phyloP scores from a whole-genome alignment of 257 asterid genomes.

The Solanum stenotomum region DNA sequence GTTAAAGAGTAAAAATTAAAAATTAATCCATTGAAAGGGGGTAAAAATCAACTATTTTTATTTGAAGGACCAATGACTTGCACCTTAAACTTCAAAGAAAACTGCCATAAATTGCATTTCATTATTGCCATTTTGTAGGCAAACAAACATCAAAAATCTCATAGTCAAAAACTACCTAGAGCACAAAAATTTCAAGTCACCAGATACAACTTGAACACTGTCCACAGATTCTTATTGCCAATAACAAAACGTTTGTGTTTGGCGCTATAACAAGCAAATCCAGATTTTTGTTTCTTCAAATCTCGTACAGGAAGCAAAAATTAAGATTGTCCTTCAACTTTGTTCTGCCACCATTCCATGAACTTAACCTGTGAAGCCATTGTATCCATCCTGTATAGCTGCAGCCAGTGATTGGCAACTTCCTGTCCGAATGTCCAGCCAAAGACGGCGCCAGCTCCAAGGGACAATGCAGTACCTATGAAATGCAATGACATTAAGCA shows the following conservation, averaged over 20 bases:
- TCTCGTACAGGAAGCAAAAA: background rate
- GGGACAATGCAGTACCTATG: conserved; percentile 64
- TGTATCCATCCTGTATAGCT: conserved; percentile 61
- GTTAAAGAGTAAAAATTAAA: no score
- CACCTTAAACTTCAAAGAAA: background rate
- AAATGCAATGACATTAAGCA: conserved; percentile 1
- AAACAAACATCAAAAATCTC: background rate
- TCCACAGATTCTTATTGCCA: background rate
- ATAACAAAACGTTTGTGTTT: background rate
- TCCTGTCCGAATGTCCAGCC: conserved; percentile 81
- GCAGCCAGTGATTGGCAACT: conserved; percentile 71
- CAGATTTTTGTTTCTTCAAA: background rate
- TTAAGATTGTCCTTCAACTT: conserved; percentile 26
- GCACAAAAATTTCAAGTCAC: background rate
- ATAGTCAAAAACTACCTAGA: background rate
- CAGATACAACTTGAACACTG: background rate
- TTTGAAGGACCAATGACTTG: no score
- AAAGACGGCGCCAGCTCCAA: conserved; percentile 67
- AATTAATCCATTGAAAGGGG: no score
- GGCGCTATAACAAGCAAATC: background rate
- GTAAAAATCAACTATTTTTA: no score
- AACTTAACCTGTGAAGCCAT: conserved; percentile 76
- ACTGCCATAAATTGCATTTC: background rate
- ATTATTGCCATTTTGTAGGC: background rate
- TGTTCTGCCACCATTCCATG: conserved; percentile 87